These are phyloP conservation scores for Entomortierella parvispora DNA, from an alignment of 192 early-diverging fungal species.

Conservation along the genomic window DNA sequence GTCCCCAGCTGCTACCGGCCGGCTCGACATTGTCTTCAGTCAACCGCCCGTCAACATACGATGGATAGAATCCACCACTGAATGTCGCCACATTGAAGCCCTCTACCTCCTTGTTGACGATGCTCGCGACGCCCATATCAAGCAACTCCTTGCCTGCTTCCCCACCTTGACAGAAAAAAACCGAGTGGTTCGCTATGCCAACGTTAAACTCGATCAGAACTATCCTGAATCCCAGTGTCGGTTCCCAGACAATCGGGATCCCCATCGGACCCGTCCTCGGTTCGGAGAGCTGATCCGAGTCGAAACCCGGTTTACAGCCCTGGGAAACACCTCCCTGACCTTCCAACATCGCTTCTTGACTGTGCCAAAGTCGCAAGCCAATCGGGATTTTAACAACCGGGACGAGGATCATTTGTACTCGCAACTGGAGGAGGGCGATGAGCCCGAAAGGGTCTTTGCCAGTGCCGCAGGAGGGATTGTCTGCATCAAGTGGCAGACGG, in stretches of 20 bases:
- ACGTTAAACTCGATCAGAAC: slow-evolving; percentile 45
- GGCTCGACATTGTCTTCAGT: slow-evolving; percentile 26
- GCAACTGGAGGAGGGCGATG: slow-evolving; percentile 16
- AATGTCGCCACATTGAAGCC: slow-evolving; percentile 30
- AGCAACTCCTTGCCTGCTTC: slow-evolving; percentile 18
- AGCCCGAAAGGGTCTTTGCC: slow-evolving; percentile 41
- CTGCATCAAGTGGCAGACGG: slow-evolving; percentile 35
- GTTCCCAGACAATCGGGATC: not conserved
- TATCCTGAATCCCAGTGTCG: slow-evolving; percentile 5
- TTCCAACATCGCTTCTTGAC: slow-evolving; percentile 49
- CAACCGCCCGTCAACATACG: slow-evolving; percentile 19
- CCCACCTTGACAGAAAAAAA: slow-evolving; percentile 17
- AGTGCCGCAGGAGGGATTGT: slow-evolving; percentile 40
- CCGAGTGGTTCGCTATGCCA: slow-evolving; percentile 38
- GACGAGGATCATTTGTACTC: slow-evolving; percentile 27
- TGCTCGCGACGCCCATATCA: slow-evolving; percentile 35
- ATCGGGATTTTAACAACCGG: slow-evolving; percentile 40
- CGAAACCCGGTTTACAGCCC: slow-evolving; percentile 24
- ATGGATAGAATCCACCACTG: slow-evolving; percentile 41
- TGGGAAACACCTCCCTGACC: slow-evolving; percentile 33
- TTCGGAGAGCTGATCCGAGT: slow-evolving; percentile 32
- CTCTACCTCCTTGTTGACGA: slow-evolving; percentile 45
- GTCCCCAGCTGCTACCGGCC: slow-evolving; percentile 13
- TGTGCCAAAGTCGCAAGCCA: slow-evolving; percentile 29
- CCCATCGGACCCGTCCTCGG: slow-evolving; percentile 6